Evolutionary conservation across 306 rosid species (phyloP), one percentile per base, ranked within the genome.

Genomic region (Glycyrrhiza uralensis): DNA sequence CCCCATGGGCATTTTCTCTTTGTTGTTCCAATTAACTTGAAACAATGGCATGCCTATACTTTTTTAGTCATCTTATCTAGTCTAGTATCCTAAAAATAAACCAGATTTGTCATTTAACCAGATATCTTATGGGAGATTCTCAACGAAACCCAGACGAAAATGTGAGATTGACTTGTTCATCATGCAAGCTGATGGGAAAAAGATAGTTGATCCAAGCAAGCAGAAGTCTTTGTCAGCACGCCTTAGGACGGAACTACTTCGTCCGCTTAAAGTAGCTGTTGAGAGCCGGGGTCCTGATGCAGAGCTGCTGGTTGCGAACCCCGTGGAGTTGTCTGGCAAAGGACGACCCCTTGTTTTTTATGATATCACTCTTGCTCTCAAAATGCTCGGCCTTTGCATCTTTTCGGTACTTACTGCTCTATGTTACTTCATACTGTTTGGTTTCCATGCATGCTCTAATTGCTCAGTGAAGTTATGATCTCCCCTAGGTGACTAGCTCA

Each of bases 271-370:
- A 81, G 97, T 91, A 60, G 85, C 87, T 46, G 85, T 89, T 24
- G 85, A 82, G 57, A 91, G 90, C 87, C 82, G 85, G 46, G 99
- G 99, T 26, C 99, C 99, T 6, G 99, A 94, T 65, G 73, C 85
- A 3, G 97, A 94, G 75, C 81, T 94, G 9, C 75, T 89, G 56
- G 97, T 94, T 71, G 92, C 99, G 28, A 94, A 94, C 84, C 99
- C 97, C 0, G 96, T 88, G 29, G 99, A 91, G 66, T 76, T 94
- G 70, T 89, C 97, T 11, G 90, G 92, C 73, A 89, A 89, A 81
- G 99, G 99, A 41, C 86, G 99, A 26, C 99, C 99, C 41, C 97
- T 87, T 65, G 99, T 94, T 52, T 91, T 94, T 46, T n/a, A 87
- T 74, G 97, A 94, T 60, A 91, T 91, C 52, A 91, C 99, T 72